phyloP scores from a whole-genome alignment of 106 monocot genomes.

The Ottelia alismoides region DNA sequence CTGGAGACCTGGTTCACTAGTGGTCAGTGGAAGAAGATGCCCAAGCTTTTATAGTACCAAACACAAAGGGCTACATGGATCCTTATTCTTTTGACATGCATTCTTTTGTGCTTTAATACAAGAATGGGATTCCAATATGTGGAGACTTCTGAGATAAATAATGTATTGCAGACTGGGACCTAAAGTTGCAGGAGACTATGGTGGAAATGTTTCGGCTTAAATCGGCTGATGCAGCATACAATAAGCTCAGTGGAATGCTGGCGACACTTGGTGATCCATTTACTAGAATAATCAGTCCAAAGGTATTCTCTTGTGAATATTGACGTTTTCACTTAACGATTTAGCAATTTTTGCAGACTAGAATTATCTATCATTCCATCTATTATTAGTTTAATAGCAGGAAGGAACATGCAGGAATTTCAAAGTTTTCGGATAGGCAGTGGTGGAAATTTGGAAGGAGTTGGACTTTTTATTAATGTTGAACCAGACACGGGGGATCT shows the following conservation, averaged over 20 bases:
- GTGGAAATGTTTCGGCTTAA: slow-evolving; percentile 90
- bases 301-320: slow-evolving; percentile 21
- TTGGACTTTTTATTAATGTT: slow-evolving; percentile 80
- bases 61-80: too few species aligned
- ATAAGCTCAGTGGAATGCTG: slow-evolving; percentile 86
- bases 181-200: slow-evolving; percentile 92
- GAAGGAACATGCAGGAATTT: slow-evolving; percentile 61
- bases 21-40: too few species aligned
- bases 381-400: too few species aligned
- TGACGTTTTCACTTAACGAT: background rate
- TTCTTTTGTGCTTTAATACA: too few species aligned
- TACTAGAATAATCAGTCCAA: slow-evolving; percentile 83
- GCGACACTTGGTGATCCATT: slow-evolving; percentile 89
- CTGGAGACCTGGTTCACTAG: too few species aligned
- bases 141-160: slow-evolving; percentile 4
- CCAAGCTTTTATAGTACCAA: too few species aligned
- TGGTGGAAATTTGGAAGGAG: slow-evolving; percentile 93
- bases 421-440: slow-evolving; percentile 93
- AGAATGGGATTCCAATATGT: too few species aligned
- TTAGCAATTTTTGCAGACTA: background rate
- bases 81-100: too few species aligned
- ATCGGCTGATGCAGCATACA: slow-evolving; percentile 88
- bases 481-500: slow-evolving; percentile 64
- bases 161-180: slow-evolving; percentile 69
- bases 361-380: too few species aligned